Evolutionary conservation across 768 basidiomycete species (phyloP).

Genomic region (Steccherinum ochraceum): DNA sequence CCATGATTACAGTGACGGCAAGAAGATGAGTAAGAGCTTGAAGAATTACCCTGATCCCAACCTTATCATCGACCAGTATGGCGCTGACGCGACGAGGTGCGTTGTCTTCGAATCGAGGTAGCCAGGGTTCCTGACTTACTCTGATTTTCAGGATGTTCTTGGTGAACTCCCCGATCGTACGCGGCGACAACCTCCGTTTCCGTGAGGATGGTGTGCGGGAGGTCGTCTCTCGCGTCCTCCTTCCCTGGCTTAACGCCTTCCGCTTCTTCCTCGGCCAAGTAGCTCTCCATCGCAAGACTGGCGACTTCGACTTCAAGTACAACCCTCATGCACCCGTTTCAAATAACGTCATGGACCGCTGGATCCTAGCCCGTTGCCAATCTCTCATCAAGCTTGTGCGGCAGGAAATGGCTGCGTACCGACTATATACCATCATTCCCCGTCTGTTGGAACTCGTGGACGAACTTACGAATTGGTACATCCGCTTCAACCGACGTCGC

Average conservation of each 20-base stretch:
- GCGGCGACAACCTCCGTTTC: constrained; percentile 96
- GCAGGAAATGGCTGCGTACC: constrained; percentile 95
- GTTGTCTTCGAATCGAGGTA: background rate
- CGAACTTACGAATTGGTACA: constrained; percentile 99
- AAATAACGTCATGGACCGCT: constrained; percentile 95
- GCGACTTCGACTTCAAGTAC: constrained; percentile 75
- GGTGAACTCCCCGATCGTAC: constrained; percentile 97
- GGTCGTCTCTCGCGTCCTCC: constrained; percentile 90
- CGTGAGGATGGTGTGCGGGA: constrained; percentile 97
- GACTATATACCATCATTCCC: constrained; percentile 97
- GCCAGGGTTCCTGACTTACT: too few species aligned
- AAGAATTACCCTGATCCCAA: constrained; percentile 97
- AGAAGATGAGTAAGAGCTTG: constrained; percentile 99
- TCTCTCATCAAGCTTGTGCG: constrained; percentile 88
- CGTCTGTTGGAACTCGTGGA: constrained; percentile 87
- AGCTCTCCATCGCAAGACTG: constrained; percentile 76
- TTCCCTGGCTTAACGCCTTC: constrained; percentile 98
- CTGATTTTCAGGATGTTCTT: constrained; percentile 75
- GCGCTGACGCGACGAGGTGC: constrained; percentile 88
- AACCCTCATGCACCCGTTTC: constrained; percentile 80
- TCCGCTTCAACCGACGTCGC: constrained; percentile 94
- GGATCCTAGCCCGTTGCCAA: constrained; percentile 98
- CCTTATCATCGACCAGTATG: constrained; percentile 82
- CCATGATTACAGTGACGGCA: constrained; percentile 65
- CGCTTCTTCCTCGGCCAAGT: constrained; percentile 98